These are phyloP conservation scores for Plenodomus tracheiphilus DNA, from an alignment of 2,329 filamentous ascomycete genomes.

Conservation along the genomic window DNA sequence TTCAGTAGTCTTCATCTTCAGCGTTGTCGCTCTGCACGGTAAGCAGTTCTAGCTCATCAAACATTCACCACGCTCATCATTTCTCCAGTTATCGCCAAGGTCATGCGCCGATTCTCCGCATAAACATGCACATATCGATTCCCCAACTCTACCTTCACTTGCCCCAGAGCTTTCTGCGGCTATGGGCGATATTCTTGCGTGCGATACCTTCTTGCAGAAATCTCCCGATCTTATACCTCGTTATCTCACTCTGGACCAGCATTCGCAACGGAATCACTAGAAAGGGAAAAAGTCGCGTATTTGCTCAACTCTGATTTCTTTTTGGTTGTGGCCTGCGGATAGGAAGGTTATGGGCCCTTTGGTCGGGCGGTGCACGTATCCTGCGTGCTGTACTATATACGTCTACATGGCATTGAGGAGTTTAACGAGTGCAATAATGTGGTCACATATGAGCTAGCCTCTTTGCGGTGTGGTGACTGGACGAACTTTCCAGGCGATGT, in stretches of 20 bases:
- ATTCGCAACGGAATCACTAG: background rate
- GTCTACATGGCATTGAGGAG: conserved; percentile 27
- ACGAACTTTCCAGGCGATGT: no score
- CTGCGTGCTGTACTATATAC: conserved; percentile 41
- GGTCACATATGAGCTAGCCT: no score
- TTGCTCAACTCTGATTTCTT: background rate
- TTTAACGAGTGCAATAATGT: conserved; percentile 4
- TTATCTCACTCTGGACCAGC: background rate
- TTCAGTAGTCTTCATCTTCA: conserved; percentile 98
- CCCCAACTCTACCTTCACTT: background rate
- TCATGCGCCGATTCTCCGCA: conserved; percentile 82
- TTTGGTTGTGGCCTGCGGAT: background rate
- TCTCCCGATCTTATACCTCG: background rate
- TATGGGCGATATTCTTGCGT: background rate
- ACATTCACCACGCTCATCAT: conserved; percentile 15
- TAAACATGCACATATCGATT: conserved; percentile 30
- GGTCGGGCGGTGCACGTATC: conserved; percentile 17
- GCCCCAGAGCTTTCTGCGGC: background rate
- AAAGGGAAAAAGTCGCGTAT: background rate
- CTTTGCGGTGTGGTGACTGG: no score
- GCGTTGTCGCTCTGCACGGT: conserved; percentile 97
- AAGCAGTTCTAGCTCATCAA: conserved; percentile 47
- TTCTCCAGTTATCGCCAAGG: conserved; percentile 82
- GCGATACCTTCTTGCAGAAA: background rate
- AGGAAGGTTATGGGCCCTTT: background rate